These are phyloP conservation scores for Herpetomonas samuelpessoai DNA, from an alignment of 208 protist species.

Conservation along the genomic window DNA sequence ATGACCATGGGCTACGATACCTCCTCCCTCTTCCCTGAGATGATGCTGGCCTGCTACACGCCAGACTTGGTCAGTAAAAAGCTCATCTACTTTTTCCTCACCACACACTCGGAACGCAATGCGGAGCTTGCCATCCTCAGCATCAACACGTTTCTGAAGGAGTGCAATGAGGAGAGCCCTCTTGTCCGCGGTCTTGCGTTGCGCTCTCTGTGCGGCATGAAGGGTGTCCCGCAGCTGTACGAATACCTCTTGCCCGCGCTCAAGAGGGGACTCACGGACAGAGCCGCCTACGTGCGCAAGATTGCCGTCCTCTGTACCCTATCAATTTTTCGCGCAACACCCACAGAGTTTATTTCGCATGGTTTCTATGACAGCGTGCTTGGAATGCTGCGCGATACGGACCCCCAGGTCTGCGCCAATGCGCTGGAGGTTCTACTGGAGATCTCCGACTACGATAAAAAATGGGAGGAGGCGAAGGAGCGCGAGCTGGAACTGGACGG, in stretches of 20 bases:
- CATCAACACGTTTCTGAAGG: conserved; percentile 96
- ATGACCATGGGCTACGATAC: conserved; percentile 97
- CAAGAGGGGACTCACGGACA: conserved; percentile 71
- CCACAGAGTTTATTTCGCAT: conserved; percentile 39
- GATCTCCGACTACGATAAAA: conserved; percentile 41
- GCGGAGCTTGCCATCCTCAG: conserved; percentile 91
- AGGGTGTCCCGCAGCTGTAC: conserved; percentile 42
- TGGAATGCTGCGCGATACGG: conserved; percentile 82
- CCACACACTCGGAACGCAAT: conserved; percentile 90
- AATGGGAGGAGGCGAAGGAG: not conserved
- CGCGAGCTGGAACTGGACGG: not conserved
- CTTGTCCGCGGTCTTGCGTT: conserved; percentile 96
- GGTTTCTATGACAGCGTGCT: conserved; percentile 45
- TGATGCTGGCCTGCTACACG: conserved; percentile 90
- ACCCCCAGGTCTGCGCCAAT: conserved; percentile 83
- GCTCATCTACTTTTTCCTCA: conserved; percentile 96
- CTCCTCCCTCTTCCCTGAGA: conserved; percentile 89
- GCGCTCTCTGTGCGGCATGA: conserved; percentile 88
- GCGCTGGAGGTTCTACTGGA: conserved; percentile 77
- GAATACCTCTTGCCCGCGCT: conserved; percentile 87
- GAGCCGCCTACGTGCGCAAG: conserved; percentile 92
- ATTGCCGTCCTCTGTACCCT: conserved; percentile 88
- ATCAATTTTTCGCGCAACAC: conserved; percentile 70
- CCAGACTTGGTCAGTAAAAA: conserved; percentile 97
- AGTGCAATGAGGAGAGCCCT: conserved; percentile 90